phyloP scores from a whole-genome alignment of 495 filamentous ascomycete species.

The Penicillium manginii region DNA sequence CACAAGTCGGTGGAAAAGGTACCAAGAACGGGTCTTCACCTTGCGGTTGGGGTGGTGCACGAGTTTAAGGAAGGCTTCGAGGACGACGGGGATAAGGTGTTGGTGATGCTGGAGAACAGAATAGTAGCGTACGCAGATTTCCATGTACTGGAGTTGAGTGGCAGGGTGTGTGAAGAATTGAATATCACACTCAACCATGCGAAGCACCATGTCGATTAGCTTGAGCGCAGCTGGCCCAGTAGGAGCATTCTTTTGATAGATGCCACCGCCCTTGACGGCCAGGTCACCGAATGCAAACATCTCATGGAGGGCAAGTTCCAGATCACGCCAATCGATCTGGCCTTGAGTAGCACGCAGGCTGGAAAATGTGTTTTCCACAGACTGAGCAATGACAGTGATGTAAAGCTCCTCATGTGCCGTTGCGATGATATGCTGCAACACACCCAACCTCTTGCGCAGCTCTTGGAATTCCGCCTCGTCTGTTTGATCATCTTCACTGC shows the following conservation, averaged over 20 bases:
- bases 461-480: constrained; percentile 99
- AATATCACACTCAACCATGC: constrained; percentile 91
- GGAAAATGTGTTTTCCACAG: constrained; percentile 82
- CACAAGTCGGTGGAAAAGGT: constrained; percentile 91
- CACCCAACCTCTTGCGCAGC: constrained; percentile 82
- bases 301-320: constrained; percentile 95
- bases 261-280: constrained; percentile 78
- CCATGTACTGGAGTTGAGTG: constrained; percentile 95
- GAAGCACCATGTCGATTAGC: constrained; percentile 86
- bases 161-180: constrained; percentile 85
- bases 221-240: constrained; percentile 73
- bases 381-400: constrained; percentile 77
- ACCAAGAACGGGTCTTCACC: constrained; percentile 91
- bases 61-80: constrained; percentile 91
- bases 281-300: constrained; percentile 97
- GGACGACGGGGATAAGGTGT: constrained; percentile 74
- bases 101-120: constrained; percentile 88
- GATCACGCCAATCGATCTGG: constrained; percentile 88
- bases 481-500: constrained; percentile 88
- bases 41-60: constrained; percentile 84
- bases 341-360: constrained; percentile 69
- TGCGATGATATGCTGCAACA: constrained; percentile 87
- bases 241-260: constrained; percentile 81
- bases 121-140: constrained; percentile 91
- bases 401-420: constrained; percentile 83